phyloP scores from a whole-genome alignment of 768 basidiomycete species.

The Fomitopsis serialis region DNA sequence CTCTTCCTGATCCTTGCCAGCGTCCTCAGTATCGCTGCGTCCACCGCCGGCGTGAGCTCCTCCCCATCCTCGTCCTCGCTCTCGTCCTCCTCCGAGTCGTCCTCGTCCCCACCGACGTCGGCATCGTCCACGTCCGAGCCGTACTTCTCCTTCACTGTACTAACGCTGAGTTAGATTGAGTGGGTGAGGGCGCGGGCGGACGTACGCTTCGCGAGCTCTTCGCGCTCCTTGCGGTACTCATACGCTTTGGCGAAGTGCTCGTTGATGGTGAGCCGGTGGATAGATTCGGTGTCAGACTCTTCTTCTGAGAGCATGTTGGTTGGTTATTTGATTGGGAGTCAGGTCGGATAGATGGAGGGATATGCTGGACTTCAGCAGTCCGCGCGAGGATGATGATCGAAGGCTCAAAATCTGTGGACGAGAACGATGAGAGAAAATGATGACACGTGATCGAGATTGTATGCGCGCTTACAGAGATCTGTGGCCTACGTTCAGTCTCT shows the following conservation, averaged over 20 bases:
- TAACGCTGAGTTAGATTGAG: not conserved
- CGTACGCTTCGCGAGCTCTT: conserved; percentile 76
- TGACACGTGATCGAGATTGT: too few relatives aligned
- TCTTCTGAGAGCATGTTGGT: conserved; percentile 22
- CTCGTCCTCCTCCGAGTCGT: conserved; percentile 72
- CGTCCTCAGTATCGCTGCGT: conserved; percentile 90
- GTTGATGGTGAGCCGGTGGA: conserved; percentile 60
- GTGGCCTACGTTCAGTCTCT: too few relatives aligned
- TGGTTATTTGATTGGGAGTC: too few relatives aligned
- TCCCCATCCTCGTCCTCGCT: conserved; percentile 93
- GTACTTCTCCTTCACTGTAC: conserved; percentile 83
- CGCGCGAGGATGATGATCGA: too few relatives aligned
- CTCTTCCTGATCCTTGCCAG: conserved; percentile 77
- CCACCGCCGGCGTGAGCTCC: conserved; percentile 88
- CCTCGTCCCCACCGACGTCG: conserved; percentile 43
- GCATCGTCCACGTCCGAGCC: conserved; percentile 63
- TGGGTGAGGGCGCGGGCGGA: not conserved
- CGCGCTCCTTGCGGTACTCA: conserved; percentile 76
- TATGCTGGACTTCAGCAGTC: too few relatives aligned
- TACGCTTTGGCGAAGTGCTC: conserved; percentile 80
- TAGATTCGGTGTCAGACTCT: conserved; percentile 33
- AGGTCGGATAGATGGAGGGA: too few relatives aligned
- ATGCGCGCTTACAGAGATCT: too few relatives aligned
- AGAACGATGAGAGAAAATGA: too few relatives aligned
- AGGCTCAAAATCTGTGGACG: too few relatives aligned